Conservation (phyloP, 2,329 filamentous ascomycete species). For the Ascochyta koolunga region DNA sequence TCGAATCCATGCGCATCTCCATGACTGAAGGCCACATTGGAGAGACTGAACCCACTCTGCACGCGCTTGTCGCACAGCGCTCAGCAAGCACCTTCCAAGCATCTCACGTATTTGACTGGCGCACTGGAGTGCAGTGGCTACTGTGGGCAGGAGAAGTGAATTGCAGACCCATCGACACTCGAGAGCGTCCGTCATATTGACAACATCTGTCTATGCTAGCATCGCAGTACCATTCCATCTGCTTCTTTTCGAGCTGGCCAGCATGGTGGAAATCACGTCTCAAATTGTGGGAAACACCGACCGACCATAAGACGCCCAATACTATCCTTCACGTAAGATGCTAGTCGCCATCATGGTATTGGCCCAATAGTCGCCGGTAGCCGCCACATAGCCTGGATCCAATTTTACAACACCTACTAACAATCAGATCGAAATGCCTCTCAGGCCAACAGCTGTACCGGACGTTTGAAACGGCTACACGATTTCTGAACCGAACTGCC, state of each 20-base stretch:
- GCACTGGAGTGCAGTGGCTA: neutral
- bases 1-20: neutral
- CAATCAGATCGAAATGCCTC: neutral
- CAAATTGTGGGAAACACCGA: neutral
- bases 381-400: neutral
- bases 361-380: neutral
- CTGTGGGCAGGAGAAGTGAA: neutral
- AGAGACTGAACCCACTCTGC: neutral
- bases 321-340: neutral
- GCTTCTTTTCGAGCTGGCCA: neutral
- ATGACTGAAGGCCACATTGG: neutral
- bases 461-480: constrained; percentile 5
- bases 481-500: neutral
- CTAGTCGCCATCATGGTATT: neutral
- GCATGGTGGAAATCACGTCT: neutral
- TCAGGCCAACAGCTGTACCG: constrained; percentile 4
- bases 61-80: neutral
- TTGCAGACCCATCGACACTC: no score
- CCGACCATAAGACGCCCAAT: neutral
- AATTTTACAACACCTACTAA: constrained; percentile 3
- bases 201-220: neutral
- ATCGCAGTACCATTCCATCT: neutral
- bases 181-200: neutral
- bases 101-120: neutral
- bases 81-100: neutral